Evolutionary conservation across 495 filamentous ascomycete species (phyloP).

Genomic region (Collariella sp.): DNA sequence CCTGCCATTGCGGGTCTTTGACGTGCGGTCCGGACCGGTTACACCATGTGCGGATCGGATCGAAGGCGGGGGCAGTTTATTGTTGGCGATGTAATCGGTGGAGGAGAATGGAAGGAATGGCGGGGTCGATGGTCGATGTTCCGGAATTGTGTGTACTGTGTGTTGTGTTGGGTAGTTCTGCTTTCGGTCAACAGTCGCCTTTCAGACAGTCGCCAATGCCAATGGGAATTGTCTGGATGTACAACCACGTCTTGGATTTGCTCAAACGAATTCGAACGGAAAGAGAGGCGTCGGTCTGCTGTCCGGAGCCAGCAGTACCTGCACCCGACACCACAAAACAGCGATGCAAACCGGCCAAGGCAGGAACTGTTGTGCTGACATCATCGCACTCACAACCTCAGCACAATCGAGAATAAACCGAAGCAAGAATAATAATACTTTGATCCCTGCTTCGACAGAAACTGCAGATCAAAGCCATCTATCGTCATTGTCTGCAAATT

Average conservation of each 20-base stretch:
- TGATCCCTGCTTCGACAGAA: background rate
- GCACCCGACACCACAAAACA: background rate
- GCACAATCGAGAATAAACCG: background rate
- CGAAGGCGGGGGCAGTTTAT: background rate
- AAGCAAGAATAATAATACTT: background rate
- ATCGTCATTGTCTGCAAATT: no score
- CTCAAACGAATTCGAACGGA: background rate
- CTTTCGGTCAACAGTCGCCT: background rate
- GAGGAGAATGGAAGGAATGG: background rate
- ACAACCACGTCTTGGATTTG: background rate
- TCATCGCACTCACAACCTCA: background rate
- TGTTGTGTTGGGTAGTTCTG: background rate
- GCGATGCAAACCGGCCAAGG: background rate
- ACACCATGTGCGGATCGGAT: constrained; percentile 4
- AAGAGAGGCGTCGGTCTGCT: background rate
- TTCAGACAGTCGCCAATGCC: background rate
- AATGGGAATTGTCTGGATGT: background rate
- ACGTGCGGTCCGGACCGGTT: background rate
- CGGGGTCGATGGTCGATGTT: background rate
- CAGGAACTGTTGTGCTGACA: background rate
- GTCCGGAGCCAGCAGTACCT: constrained; percentile 1
- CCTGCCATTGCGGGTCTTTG: constrained; percentile 19
- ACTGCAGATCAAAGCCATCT: background rate
- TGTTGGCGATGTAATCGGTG: background rate
- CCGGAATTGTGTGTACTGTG: background rate